phyloP scores from a whole-genome alignment of 345 rosid species.

The Odontarrhena argentea region DNA sequence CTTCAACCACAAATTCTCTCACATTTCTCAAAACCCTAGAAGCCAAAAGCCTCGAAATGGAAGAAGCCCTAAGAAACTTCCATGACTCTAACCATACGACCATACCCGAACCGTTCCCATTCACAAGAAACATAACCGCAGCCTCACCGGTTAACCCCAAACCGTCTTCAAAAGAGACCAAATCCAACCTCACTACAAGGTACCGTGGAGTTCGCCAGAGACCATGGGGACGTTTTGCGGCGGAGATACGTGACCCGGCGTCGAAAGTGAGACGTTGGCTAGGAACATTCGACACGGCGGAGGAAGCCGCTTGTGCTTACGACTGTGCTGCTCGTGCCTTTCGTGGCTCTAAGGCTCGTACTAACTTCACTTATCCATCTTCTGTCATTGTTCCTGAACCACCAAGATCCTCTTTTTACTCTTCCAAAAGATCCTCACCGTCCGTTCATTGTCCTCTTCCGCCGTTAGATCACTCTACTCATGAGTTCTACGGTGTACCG shows the following conservation, averaged over 20 bases:
- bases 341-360: conserved; percentile 90
- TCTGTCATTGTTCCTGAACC: conserved; percentile 36
- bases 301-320: conserved; percentile 95
- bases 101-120: conserved; percentile 11
- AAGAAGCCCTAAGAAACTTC: conserved; percentile 62
- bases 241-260: conserved; percentile 92
- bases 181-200: conserved; percentile 53
- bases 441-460: conserved; percentile 29
- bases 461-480: conserved; percentile 27
- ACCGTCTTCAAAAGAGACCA: conserved; percentile 43
- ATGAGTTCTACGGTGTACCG: conserved; percentile 25
- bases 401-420: conserved; percentile 38
- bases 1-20: conserved; percentile 5
- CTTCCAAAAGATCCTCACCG: conserved; percentile 37
- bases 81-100: conserved; percentile 33
- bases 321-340: conserved; percentile 89
- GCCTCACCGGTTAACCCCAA: conserved; percentile 9
- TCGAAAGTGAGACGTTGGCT: conserved; percentile 94
- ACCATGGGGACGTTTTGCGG: conserved; percentile 99
- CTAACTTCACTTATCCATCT: conserved; percentile 74
- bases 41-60: conserved; percentile 44
- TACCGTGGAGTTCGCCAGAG: conserved; percentile 96
- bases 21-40: conserved; percentile 29
- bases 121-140: conserved; percentile 29
- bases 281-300: conserved; percentile 98